Conservation (phyloP, 176 grass and related monocot species). For the Hyparrhenia diplandra region DNA sequence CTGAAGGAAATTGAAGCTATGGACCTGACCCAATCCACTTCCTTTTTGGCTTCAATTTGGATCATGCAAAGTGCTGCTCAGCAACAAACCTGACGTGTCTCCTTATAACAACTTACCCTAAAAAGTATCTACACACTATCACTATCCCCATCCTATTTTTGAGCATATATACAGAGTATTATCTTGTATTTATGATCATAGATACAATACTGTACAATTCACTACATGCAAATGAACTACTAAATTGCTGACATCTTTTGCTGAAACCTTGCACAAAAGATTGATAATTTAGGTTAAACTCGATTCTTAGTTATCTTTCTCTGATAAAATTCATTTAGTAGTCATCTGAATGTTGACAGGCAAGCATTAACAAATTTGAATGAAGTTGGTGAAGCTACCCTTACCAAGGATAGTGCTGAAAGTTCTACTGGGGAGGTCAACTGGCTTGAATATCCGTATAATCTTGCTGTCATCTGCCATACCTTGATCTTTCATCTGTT, state of each 20-base stretch:
- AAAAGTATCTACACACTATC: slow-evolving; percentile 41
- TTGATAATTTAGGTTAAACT: neutral
- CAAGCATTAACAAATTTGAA: slow-evolving; percentile 59
- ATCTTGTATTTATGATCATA: neutral
- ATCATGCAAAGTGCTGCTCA: slow-evolving; percentile 54
- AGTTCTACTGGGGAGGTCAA: slow-evolving; percentile 48
- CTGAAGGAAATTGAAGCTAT: slow-evolving; percentile 45
- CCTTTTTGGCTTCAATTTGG: slow-evolving; percentile 46
- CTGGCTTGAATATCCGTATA: slow-evolving; percentile 56
- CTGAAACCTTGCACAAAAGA: neutral
- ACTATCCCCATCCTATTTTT: slow-evolving; percentile 1
- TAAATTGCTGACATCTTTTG: neutral
- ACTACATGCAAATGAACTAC: neutral
- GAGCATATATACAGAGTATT: neutral
- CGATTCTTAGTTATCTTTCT: neutral
- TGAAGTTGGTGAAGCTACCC: slow-evolving; percentile 56
- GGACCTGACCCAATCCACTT: neutral
- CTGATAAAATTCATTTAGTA: neutral
- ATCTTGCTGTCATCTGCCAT: neutral
- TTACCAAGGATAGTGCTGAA: slow-evolving; percentile 66
- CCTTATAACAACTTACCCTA: slow-evolving; percentile 52
- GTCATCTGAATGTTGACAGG: slow-evolving; percentile 51
- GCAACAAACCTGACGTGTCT: slow-evolving; percentile 58
- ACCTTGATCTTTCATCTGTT: neutral
- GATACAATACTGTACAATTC: neutral